Evolutionary conservation across 2,329 filamentous ascomycete species (phyloP).

Genomic region (Dothistroma pini): DNA sequence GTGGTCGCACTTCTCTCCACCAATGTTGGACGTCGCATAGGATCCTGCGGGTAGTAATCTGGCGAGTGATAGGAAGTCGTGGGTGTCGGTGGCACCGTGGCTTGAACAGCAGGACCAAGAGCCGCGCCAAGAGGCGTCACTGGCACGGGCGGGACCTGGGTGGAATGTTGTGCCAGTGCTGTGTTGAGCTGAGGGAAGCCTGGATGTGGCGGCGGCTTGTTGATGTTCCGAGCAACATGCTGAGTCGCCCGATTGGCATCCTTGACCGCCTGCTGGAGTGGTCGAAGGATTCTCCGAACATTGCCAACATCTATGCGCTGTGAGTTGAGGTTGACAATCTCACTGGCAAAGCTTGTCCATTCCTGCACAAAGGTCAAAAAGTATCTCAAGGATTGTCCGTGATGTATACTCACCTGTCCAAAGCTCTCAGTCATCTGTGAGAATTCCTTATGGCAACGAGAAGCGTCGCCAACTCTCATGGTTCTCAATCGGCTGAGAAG

Average conservation of each 20-base stretch:
- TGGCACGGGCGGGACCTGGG: slow-evolving; percentile 59
- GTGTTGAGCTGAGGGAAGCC: slow-evolving; percentile 28
- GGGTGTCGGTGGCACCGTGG: slow-evolving; percentile 50
- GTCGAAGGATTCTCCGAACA: slow-evolving; percentile 69
- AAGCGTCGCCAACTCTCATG: slow-evolving; percentile 82
- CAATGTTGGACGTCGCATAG: slow-evolving; percentile 2
- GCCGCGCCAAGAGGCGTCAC: slow-evolving; percentile 89
- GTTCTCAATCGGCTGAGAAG: slow-evolving; percentile 69
- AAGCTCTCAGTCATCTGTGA: slow-evolving; percentile 72
- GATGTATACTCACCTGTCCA: slow-evolving; percentile 48
- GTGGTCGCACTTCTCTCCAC: slow-evolving; percentile 9
- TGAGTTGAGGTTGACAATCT: slow-evolving; percentile 50
- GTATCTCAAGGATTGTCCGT: background rate
- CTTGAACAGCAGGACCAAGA: slow-evolving; percentile 83
- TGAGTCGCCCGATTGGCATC: slow-evolving; percentile 73
- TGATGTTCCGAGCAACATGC: slow-evolving; percentile 62
- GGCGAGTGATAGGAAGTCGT: slow-evolving; percentile 14
- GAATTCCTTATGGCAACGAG: slow-evolving; percentile 60
- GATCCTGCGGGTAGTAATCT: slow-evolving; percentile 21
- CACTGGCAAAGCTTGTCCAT: slow-evolving; percentile 63
- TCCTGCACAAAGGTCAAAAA: slow-evolving; percentile 42
- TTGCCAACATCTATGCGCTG: slow-evolving; percentile 52
- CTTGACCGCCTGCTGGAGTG: slow-evolving; percentile 77
- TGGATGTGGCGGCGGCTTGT: slow-evolving; percentile 20
- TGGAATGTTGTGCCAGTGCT: slow-evolving; percentile 19